Conservation (phyloP, 345 rosid genomes). For the Pistacia vera region DNA sequence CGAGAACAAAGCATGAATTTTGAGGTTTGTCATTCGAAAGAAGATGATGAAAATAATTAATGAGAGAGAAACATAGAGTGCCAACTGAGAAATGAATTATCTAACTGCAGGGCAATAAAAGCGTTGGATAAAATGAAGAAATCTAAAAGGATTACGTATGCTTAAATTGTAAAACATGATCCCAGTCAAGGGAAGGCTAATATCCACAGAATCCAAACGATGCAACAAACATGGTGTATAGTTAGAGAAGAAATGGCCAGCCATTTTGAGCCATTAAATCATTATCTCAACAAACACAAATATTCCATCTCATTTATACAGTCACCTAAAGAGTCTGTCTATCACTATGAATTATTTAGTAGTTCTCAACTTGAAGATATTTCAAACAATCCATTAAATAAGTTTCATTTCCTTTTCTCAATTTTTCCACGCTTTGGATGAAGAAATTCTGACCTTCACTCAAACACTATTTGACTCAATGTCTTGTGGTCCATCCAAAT, state of each 20-base stretch:
- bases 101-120: too few relatives aligned
- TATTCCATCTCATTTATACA: neutral
- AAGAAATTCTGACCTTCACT: neutral
- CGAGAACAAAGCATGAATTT: too few relatives aligned
- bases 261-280: neutral
- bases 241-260: neutral
- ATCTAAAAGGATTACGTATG: too few relatives aligned
- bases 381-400: neutral
- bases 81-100: too few relatives aligned
- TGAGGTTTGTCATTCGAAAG: too few relatives aligned
- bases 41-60: too few relatives aligned
- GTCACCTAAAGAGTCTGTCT: neutral
- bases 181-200: too few relatives aligned
- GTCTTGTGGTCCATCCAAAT: constrained; percentile 1
- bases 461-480: neutral
- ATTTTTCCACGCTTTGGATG: neutral
- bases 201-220: too few relatives aligned
- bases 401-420: neutral
- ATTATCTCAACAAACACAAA: neutral
- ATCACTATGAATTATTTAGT: neutral
- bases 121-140: too few relatives aligned
- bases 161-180: too few relatives aligned
- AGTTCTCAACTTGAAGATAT: neutral
- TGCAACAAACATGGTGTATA: too few relatives aligned
- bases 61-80: too few relatives aligned